Base-by-base conservation (phyloP, 1,139 yeast species). In the Hyphopichia burtonii region DNA sequence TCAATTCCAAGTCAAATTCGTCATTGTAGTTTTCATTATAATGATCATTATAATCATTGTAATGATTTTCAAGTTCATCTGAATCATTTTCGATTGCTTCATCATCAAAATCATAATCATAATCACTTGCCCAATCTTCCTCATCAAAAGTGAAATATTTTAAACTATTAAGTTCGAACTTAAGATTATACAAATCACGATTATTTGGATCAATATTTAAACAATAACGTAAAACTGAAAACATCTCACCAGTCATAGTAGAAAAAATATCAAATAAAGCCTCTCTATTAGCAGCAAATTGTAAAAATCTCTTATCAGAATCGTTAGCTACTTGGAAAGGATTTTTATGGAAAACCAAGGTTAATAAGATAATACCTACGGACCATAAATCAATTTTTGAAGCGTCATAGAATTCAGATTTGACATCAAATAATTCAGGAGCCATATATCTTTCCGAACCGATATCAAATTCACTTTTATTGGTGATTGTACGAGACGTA, bases 361-460 rank as follows among this genome's bases (percentile, higher is more conserved):
- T 91, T 54, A 93, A 70, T 47, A 93, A 72, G 44, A 90, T 87
- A 50, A 91, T 83, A 18, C 98, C 99, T 47, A 88, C 68, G 1
- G 97, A 84, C 99, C 99, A 93, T 44, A 91, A 74, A 65, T 93
- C 99, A 40, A 87, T 87, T 63, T 87, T 86, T 20, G 86, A 82
- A 16, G 97, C 93, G 56, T 86, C 89, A 62, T 93, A 93, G 37
- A 74, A 71, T 34, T 77, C 78, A 39, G 80, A 69, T 41, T 78
- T 74, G 20, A 69, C 63, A 52, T 84, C 89, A 56, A 86, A 80
- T 42, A 91, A 70, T 59, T 93, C 99, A 0, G 99, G 99, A 0
- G 98, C 96, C 99, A 93, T 93, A 63, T 93, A 93, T 46, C 97
- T 74, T 63, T 91, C 97, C 39, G 93, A 83, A 19, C 99, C 99